Percentiles rank a stretch among this genome's conserved stretches.
phyloP scores from a whole-genome alignment of 148 eudicot genomes.

The Heliamphora exappendiculata region DNA sequence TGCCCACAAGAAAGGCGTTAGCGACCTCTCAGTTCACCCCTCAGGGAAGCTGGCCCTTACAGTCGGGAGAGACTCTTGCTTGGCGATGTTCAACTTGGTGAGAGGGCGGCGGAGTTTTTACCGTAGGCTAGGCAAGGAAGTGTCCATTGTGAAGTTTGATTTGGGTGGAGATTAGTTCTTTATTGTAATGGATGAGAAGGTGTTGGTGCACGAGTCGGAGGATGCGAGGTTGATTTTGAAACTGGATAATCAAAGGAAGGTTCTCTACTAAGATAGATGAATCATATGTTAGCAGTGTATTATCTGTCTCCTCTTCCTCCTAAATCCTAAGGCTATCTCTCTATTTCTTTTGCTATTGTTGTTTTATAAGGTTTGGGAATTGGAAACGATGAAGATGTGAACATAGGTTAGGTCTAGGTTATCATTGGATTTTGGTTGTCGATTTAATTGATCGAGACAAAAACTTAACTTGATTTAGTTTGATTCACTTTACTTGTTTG shows the following conservation, averaged over 20 bases:
- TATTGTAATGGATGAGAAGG: conserved; percentile 58
- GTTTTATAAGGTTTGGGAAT: too few relatives aligned
- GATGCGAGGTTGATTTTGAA: conserved; percentile 56
- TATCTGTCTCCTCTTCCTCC: too few relatives aligned
- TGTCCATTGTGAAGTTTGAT: conserved; percentile 44
- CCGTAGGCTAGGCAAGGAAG: conserved; percentile 63
- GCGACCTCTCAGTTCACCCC: conserved; percentile 57
- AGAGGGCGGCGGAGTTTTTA: conserved; percentile 70
- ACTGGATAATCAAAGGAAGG: conserved; percentile 36
- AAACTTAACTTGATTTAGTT: too few relatives aligned
- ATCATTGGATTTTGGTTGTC: too few relatives aligned
- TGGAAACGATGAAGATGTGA: too few relatives aligned
- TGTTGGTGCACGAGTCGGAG: conserved; percentile 66
- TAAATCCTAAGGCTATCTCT: too few relatives aligned
- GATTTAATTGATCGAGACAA: too few relatives aligned
- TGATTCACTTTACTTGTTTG: too few relatives aligned
- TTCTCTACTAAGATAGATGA: too few relatives aligned
- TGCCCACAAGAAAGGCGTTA: conserved; percentile 54
- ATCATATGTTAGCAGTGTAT: too few relatives aligned
- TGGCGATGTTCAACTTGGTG: conserved; percentile 79
- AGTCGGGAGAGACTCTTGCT: conserved; percentile 58
- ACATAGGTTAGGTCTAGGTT: too few relatives aligned
- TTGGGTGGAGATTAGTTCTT: conserved; percentile 51
- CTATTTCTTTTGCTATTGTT: too few relatives aligned
- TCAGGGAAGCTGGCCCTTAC: conserved; percentile 68